phyloP scores from a whole-genome alignment of 1,139 yeast species.

The Nakaseomyces bracarensis region DNA sequence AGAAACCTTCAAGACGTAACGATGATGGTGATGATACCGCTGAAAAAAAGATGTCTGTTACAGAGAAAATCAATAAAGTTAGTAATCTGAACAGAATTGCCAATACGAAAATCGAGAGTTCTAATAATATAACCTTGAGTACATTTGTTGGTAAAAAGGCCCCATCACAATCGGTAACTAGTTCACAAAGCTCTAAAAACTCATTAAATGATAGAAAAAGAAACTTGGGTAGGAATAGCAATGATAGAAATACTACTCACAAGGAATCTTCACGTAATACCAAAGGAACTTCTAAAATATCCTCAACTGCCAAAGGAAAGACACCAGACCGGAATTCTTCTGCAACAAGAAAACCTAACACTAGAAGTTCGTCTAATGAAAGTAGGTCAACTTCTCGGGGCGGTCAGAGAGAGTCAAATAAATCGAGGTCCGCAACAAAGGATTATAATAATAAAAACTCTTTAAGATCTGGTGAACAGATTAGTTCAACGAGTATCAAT shows the following conservation, averaged over 20 bases:
- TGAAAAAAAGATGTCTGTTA: slow-evolving; percentile 21
- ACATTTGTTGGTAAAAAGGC: slow-evolving; percentile 21
- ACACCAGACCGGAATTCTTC: background rate
- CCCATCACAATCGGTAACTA: background rate
- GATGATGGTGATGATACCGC: slow-evolving; percentile 10
- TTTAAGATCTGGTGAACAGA: too few species aligned
- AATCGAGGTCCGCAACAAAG: too few species aligned
- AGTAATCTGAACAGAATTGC: slow-evolving; percentile 23
- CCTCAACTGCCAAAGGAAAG: background rate
- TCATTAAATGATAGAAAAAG: background rate
- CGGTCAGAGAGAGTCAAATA: too few species aligned
- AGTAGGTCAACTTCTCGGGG: too few species aligned
- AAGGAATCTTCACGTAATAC: too few species aligned
- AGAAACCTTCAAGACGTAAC: slow-evolving; percentile 8
- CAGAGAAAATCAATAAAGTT: slow-evolving; percentile 22
- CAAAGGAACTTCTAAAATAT: too few species aligned
- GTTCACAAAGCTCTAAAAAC: background rate
- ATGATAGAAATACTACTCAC: background rate
- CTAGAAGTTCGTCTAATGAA: too few species aligned
- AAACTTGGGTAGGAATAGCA: background rate
- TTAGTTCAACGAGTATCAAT: too few species aligned
- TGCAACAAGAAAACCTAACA: background rate
- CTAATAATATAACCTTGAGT: slow-evolving; percentile 25
- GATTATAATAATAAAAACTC: too few species aligned
- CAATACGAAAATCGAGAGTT: slow-evolving; percentile 27